phyloP scores from a whole-genome alignment of 208 protist species.

The Acanthamoeba lenticulata region DNA sequence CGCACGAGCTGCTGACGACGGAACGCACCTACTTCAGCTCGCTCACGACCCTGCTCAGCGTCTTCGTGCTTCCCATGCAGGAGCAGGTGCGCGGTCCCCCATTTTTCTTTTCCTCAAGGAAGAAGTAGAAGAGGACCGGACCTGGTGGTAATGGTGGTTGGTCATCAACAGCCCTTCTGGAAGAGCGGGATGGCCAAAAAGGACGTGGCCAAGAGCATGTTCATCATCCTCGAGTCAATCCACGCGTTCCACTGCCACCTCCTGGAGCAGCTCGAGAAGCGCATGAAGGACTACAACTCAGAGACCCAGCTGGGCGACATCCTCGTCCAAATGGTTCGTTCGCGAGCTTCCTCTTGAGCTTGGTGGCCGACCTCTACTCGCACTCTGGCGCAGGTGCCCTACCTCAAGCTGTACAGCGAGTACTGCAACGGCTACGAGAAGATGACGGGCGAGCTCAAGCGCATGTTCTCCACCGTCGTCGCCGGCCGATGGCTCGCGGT shows the following conservation, averaged over 20 bases:
- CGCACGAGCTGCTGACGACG: background rate
- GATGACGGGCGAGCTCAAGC: background rate
- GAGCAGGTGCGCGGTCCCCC: background rate
- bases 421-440: background rate
- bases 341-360: too few species aligned
- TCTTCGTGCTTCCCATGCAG: background rate
- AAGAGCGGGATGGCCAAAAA: background rate
- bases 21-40: background rate
- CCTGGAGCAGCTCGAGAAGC: background rate
- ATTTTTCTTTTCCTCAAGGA: too few species aligned
- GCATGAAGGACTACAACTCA: background rate
- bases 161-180: background rate
- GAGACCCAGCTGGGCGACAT: background rate
- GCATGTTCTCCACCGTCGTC: background rate
- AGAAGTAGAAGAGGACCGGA: too few species aligned
- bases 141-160: background rate
- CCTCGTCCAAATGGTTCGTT: background rate
- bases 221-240: background rate
- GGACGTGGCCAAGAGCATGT: background rate
- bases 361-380: background rate
- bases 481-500: background rate
- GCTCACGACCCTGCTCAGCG: background rate
- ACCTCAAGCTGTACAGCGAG: conserved; percentile 2
- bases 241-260: background rate
- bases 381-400: background rate